These are phyloP conservation scores for Phytophthora sp. DNA, from an alignment of 352 stramenopile species.

Conservation along the genomic window DNA sequence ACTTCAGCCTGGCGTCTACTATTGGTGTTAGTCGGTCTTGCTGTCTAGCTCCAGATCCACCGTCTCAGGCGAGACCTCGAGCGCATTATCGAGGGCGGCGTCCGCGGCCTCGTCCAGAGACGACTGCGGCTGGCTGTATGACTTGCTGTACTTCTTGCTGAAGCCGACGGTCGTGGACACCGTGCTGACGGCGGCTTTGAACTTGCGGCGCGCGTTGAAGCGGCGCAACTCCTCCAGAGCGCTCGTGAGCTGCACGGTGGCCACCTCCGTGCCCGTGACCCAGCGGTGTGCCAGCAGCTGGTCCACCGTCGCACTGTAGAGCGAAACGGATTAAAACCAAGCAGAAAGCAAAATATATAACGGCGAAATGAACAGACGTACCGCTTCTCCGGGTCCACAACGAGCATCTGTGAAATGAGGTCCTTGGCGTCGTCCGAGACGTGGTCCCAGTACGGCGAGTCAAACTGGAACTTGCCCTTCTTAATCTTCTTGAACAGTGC, in stretches of 20 bases:
- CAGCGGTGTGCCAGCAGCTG: conserved; percentile 91
- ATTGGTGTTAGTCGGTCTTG: conserved; percentile 28
- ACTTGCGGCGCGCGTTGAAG: conserved; percentile 96
- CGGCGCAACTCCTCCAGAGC: conserved; percentile 92
- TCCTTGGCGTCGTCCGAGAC: conserved; percentile 95
- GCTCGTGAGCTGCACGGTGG: conserved; percentile 90
- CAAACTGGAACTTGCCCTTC: conserved; percentile 94
- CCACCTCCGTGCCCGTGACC: conserved; percentile 86
- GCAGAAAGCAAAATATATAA: not conserved
- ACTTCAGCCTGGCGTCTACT: conserved; percentile 26
- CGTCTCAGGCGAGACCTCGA: conserved; percentile 32
- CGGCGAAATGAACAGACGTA: conserved; percentile 25
- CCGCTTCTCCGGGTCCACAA: conserved; percentile 91
- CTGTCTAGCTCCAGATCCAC: conserved; percentile 36
- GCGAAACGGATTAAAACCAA: conserved; percentile 10
- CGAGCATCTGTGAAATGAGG: conserved; percentile 93
- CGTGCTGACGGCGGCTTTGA: conserved; percentile 93
- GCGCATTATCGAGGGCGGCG: conserved; percentile 16
- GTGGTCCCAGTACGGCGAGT: conserved; percentile 95
- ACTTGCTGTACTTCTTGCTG: conserved; percentile 81
- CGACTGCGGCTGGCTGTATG: conserved; percentile 47
- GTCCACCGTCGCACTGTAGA: conserved; percentile 73
- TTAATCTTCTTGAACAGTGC: conserved; percentile 96
- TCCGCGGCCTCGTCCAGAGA: conserved; percentile 24
- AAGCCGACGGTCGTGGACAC: conserved; percentile 77